Conservation (phyloP, 2,329 filamentous ascomycete species). For the Sarocladium strictum region DNA sequence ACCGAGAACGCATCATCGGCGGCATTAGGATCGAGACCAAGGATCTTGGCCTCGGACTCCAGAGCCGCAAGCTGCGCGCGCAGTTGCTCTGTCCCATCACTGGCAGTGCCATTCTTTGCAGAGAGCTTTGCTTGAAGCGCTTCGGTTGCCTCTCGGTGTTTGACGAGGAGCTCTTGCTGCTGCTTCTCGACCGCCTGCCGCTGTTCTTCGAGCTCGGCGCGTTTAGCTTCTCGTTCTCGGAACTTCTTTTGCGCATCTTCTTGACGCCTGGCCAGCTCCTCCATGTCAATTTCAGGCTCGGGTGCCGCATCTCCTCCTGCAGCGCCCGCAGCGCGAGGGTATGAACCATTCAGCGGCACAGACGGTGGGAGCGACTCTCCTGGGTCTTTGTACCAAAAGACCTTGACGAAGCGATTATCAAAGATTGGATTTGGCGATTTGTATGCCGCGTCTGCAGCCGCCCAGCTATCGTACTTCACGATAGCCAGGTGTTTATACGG, state of each 20-base stretch:
- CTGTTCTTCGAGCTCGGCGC: constrained; percentile 56
- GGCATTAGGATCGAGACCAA: constrained; percentile 59
- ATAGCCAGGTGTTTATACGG: constrained; percentile 61
- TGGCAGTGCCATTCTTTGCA: constrained; percentile 23
- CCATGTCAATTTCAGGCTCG: constrained; percentile 58
- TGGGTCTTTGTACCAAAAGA: constrained; percentile 64
- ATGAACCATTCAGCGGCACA: not conserved
- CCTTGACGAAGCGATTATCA: constrained; percentile 79
- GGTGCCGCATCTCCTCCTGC: constrained; percentile 16
- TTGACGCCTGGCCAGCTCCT: constrained; percentile 63
- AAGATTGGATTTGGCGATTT: constrained; percentile 75
- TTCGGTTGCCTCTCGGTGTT: constrained; percentile 61
- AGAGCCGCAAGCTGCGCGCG: constrained; percentile 66
- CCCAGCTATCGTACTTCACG: constrained; percentile 62
- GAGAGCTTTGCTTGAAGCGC: constrained; percentile 53
- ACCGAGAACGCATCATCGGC: constrained; percentile 34
- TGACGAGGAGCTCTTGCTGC: constrained; percentile 54
- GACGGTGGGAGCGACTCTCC: constrained; percentile 23
- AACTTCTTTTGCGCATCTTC: constrained; percentile 65
- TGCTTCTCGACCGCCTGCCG: constrained; percentile 60
- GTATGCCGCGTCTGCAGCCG: constrained; percentile 63
- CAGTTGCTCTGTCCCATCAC: constrained; percentile 56
- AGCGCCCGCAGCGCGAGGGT: constrained; percentile 19
- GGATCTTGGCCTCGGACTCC: constrained; percentile 63
- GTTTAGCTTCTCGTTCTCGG: constrained; percentile 58